Conservation (phyloP, 208 protist genomes). For the Acanthamoeba culbertsoni region DNA sequence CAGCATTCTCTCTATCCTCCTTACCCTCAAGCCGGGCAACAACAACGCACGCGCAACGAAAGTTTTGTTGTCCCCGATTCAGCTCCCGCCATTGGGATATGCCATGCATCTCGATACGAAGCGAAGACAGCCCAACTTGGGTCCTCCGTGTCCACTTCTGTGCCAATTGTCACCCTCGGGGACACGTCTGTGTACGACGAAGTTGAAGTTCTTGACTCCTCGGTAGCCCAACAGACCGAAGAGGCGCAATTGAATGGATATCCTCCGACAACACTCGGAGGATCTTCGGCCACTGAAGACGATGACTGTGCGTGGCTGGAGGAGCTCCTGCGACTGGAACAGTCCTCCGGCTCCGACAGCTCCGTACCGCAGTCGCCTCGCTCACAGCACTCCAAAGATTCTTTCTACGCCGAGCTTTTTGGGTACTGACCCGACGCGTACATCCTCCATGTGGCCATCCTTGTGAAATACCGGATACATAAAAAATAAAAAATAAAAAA, state of each 20-base stretch:
- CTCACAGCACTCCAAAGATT: background rate
- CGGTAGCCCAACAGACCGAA: too few relatives aligned
- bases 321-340: background rate
- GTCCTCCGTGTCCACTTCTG: too few relatives aligned
- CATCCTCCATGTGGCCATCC: background rate
- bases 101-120: too few relatives aligned
- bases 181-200: too few relatives aligned
- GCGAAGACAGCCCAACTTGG: too few relatives aligned
- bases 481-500: too few relatives aligned
- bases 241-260: too few relatives aligned
- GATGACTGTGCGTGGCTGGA: background rate
- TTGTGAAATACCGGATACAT: too few relatives aligned
- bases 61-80: background rate
- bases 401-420: background rate
- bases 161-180: too few relatives aligned
- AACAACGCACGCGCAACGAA: background rate
- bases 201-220: too few relatives aligned
- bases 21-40: background rate
- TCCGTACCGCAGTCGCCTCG: background rate
- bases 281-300: background rate
- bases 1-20: background rate
- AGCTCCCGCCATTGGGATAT: too few relatives aligned
- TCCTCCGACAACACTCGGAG: too few relatives aligned
- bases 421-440: background rate
- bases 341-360: background rate